Evolutionary conservation across 176 grass and related monocot genomes (phyloP).

Genomic region (Olyra latifolia): DNA sequence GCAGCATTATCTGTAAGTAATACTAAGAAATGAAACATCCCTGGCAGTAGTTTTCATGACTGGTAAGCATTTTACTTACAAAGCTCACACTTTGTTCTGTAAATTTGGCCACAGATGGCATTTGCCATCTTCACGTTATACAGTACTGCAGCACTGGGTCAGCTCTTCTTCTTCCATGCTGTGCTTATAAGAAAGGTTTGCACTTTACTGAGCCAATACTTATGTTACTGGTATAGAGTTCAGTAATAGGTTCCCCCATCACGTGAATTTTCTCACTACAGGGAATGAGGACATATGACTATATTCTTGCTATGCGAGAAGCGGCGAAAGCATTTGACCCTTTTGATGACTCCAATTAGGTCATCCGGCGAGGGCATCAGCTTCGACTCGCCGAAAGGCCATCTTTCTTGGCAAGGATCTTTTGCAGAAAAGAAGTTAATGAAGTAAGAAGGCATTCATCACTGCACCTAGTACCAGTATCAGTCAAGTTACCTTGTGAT

Average conservation of each 20-base stretch:
- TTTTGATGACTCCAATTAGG: conserved; percentile 72
- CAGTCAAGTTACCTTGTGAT: not conserved
- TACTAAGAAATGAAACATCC: not conserved
- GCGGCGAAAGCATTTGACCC: conserved; percentile 56
- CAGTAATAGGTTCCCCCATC: not conserved
- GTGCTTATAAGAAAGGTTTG: conserved; percentile 89
- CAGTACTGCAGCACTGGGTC: conserved; percentile 72
- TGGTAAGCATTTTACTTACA: not conserved
- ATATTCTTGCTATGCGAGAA: conserved; percentile 95
- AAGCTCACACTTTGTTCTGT: conserved; percentile 22
- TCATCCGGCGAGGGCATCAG: conserved; percentile 75
- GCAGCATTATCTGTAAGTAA: conserved; percentile 71
- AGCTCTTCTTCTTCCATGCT: conserved; percentile 96
- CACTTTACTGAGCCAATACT: not conserved
- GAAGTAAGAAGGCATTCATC: conserved; percentile 44
- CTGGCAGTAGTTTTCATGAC: not conserved
- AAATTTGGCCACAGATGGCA: conserved; percentile 46
- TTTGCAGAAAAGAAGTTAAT: conserved; percentile 50
- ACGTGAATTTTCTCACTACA: conserved; percentile 16
- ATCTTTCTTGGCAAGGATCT: conserved; percentile 55
- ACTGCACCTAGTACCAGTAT: not conserved
- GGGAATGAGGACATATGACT: conserved; percentile 99
- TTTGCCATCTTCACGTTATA: conserved; percentile 80
- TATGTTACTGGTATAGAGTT: not conserved
- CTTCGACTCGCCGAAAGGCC: conserved; percentile 68